Conservation (phyloP, 2,329 filamentous ascomycete genomes). For the Venturia carpophila region DNA sequence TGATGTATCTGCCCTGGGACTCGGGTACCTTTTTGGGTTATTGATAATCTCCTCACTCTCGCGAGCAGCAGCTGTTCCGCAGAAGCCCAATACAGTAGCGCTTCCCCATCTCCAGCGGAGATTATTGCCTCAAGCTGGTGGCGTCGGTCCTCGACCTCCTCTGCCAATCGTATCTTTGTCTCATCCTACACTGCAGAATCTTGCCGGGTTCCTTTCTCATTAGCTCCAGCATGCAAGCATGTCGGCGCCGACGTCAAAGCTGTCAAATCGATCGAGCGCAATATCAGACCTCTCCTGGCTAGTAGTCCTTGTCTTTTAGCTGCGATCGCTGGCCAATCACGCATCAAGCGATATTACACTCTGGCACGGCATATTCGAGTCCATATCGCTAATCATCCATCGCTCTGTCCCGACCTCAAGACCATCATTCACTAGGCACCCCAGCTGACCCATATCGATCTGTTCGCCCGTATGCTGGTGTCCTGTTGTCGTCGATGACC, state of each 20-base stretch:
- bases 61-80: background rate
- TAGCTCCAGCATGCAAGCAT: background rate
- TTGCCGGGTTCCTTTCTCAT: background rate
- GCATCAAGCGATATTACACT: background rate
- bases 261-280: slow-evolving; percentile 12
- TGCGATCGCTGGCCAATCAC: background rate
- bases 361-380: background rate
- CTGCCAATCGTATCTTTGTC: slow-evolving; percentile 5
- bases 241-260: slow-evolving; percentile 13
- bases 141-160: background rate
- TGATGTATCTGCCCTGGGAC: background rate
- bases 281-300: background rate
- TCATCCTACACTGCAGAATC: slow-evolving; percentile 11
- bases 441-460: background rate
- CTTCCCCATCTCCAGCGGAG: background rate
- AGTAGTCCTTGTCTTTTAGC: background rate
- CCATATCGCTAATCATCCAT: background rate
- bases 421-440: background rate
- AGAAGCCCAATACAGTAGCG: background rate
- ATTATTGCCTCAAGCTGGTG: slow-evolving; percentile 10
- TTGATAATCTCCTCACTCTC: background rate
- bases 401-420: background rate
- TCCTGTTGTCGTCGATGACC: background rate
- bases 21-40: background rate
- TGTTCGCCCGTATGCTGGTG: background rate